Conservation (phyloP, 2,329 filamentous ascomycete genomes). For the Massarina eburnea region DNA sequence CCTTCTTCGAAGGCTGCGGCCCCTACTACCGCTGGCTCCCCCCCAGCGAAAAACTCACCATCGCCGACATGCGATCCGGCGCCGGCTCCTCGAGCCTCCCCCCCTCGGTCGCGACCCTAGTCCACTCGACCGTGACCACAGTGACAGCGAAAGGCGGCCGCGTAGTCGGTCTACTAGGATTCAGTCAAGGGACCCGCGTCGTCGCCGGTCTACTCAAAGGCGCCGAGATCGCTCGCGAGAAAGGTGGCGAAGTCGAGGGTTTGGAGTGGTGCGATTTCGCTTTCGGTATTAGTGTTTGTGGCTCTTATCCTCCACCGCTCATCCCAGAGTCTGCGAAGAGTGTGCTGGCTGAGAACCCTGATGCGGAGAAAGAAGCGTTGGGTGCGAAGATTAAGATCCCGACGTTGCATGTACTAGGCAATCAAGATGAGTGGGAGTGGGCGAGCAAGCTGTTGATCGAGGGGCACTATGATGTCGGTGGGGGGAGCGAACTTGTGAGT, state of each 20-base stretch:
- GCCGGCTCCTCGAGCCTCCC: slow-evolving; percentile 14
- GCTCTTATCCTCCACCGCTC: slow-evolving; percentile 32
- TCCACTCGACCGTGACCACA: slow-evolving; percentile 17
- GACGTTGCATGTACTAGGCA: slow-evolving; percentile 36
- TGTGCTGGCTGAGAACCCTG: slow-evolving; percentile 10
- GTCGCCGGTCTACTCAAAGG: slow-evolving; percentile 34
- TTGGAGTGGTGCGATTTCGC: slow-evolving; percentile 22
- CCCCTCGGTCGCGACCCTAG: slow-evolving; percentile 22
- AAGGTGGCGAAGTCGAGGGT: slow-evolving; percentile 14
- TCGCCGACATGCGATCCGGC: slow-evolving; percentile 17
- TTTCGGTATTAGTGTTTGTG: slow-evolving; percentile 28
- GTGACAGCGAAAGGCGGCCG: slow-evolving; percentile 17
- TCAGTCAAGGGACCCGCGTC: slow-evolving; percentile 38
- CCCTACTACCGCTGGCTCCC: slow-evolving; percentile 39
- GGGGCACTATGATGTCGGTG: slow-evolving; percentile 25
- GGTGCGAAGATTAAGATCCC: slow-evolving; percentile 26
- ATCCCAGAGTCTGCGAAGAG: slow-evolving; percentile 13
- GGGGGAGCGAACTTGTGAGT: slow-evolving; percentile 23
- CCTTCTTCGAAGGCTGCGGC: slow-evolving; percentile 43
- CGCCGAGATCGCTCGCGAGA: slow-evolving; percentile 17
- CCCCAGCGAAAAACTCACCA: slow-evolving; percentile 16
- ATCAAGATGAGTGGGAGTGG: slow-evolving; percentile 39
- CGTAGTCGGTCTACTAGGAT: slow-evolving; percentile 36
- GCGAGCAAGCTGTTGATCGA: slow-evolving; percentile 33
- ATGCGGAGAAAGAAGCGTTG: slow-evolving; percentile 8